Evolutionary conservation across 163 green algal genomes (phyloP).

Genomic region (Prototheca stagnorum): DNA sequence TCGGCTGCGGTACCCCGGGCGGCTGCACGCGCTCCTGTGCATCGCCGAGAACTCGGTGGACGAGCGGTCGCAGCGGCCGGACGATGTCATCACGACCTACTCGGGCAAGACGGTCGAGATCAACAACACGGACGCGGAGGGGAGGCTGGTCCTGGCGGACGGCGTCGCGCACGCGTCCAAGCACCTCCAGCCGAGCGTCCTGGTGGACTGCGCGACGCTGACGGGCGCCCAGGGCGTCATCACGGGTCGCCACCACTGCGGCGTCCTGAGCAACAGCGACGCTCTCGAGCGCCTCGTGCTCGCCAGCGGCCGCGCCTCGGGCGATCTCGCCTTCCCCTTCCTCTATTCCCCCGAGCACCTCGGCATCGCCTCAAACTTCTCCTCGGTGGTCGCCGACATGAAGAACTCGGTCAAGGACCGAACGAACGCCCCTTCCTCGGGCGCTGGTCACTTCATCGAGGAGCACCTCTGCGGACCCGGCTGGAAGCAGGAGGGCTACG

Average conservation of each 20-base stretch:
- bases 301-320: conserved; percentile 73
- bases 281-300: conserved; percentile 11
- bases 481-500: too few species aligned
- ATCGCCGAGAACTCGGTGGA: conserved; percentile 95
- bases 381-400: conserved; percentile 68
- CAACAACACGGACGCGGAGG: conserved; percentile 66
- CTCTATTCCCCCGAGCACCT: conserved; percentile 78
- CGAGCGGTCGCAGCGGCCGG: conserved; percentile 51
- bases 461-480: too few species aligned
- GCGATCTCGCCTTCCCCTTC: conserved; percentile 84
- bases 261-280: conserved; percentile 43
- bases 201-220: conserved; percentile 91
- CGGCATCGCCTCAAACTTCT: too few species aligned
- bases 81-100: conserved; percentile 83
- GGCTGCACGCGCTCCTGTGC: conserved; percentile 79
- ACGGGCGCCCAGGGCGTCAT: conserved; percentile 78
- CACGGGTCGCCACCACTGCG: conserved; percentile 38
- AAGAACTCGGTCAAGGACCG: conserved; percentile 35
- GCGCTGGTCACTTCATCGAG: too few species aligned
- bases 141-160: conserved; percentile 82
- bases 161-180: conserved; percentile 79
- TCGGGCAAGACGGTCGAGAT: conserved; percentile 95
- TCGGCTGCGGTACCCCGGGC: conserved; percentile 28
- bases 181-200: conserved; percentile 12
- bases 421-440: too few species aligned